A percentile compares a stretch with the other conserved stretches of the same genome.
phyloP scores from a whole-genome alignment of 805 yeast species.

The Vanderwaltozyma tropicalis region DNA sequence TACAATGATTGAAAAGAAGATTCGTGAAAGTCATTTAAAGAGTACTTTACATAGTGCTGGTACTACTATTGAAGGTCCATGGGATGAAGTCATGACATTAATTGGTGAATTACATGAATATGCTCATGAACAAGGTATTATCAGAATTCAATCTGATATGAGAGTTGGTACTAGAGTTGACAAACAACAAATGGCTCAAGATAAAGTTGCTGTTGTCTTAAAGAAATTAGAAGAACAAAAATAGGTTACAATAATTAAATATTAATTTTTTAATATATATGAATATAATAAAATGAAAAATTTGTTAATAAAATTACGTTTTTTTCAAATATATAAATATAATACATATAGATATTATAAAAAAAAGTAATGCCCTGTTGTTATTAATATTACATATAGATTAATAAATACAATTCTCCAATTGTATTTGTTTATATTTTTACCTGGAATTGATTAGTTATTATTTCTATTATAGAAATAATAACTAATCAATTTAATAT shows the following conservation, averaged over 20 bases:
- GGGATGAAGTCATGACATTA: conserved; percentile 74
- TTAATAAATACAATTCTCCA: background rate
- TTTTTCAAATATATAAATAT: too few relatives aligned
- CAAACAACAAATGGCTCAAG: conserved; percentile 60
- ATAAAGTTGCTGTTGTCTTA: conserved; percentile 58
- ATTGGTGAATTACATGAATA: conserved; percentile 70
- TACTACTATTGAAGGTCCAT: conserved; percentile 84
- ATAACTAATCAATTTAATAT: too few relatives aligned
- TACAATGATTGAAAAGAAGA: conserved; percentile 54
- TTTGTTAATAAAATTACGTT: background rate
- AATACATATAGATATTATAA: too few relatives aligned
- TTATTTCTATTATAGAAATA: too few relatives aligned
- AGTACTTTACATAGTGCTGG: conserved; percentile 84
- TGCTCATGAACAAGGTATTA: conserved; percentile 61
- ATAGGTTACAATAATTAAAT: background rate
- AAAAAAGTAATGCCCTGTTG: background rate
- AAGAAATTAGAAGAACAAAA: conserved; percentile 32
- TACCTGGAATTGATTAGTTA: too few relatives aligned
- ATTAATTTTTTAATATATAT: too few relatives aligned
- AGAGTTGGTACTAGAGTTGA: conserved; percentile 80
- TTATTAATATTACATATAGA: background rate
- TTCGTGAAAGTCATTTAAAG: conserved; percentile 50
- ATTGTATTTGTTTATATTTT: too few relatives aligned
- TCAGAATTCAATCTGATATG: conserved; percentile 76
- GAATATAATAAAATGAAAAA: too few relatives aligned